Evolutionary conservation across 768 basidiomycete species (phyloP).

Genomic region (Strobilomyces confusus): DNA sequence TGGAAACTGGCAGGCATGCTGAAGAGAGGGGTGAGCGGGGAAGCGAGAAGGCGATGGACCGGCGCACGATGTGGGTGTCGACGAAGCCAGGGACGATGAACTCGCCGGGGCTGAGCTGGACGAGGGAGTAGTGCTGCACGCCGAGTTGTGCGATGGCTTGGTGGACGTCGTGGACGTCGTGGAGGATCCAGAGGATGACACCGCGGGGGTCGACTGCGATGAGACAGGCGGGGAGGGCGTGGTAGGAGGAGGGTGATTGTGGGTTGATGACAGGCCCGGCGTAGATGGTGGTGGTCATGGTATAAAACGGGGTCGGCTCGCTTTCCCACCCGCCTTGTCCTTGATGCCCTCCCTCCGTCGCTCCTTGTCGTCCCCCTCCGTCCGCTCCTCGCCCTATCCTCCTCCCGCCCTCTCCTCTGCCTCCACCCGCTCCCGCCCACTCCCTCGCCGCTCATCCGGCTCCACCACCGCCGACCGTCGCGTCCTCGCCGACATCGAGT

Average conservation of each 20-base stretch:
- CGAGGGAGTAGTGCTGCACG: conserved; percentile 28
- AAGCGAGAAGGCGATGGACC: neutral
- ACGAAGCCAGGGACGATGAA: conserved; percentile 87
- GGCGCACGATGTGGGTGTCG: conserved; percentile 85
- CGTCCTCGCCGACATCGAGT: conserved; percentile 83
- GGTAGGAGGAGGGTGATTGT: conserved; percentile 37
- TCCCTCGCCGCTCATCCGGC: conserved; percentile 58
- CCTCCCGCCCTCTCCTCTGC: conserved; percentile 33
- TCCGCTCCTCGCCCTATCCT: conserved; percentile 67
- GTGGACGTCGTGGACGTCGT: conserved; percentile 52
- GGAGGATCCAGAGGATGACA: conserved; percentile 67
- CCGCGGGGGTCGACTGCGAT: conserved; percentile 50
- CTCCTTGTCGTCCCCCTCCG: conserved; percentile 63
- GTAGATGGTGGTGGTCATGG: conserved; percentile 41
- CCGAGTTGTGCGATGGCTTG: conserved; percentile 52
- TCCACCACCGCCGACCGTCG: conserved; percentile 62
- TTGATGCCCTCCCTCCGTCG: conserved; percentile 77
- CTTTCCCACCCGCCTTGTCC: conserved; percentile 31
- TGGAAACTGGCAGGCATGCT: conserved; percentile 42
- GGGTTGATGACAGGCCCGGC: conserved; percentile 61
- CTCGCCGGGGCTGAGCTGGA: conserved; percentile 45
- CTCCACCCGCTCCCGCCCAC: conserved; percentile 33
- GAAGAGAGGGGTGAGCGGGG: neutral
- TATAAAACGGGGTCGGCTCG: conserved; percentile 41
- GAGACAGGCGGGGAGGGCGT: conserved; percentile 47